Evolutionary conservation across 352 stramenopile genomes (phyloP), one percentile per base, ranked within the genome.

Genomic region (Pythium phragmiticola): DNA sequence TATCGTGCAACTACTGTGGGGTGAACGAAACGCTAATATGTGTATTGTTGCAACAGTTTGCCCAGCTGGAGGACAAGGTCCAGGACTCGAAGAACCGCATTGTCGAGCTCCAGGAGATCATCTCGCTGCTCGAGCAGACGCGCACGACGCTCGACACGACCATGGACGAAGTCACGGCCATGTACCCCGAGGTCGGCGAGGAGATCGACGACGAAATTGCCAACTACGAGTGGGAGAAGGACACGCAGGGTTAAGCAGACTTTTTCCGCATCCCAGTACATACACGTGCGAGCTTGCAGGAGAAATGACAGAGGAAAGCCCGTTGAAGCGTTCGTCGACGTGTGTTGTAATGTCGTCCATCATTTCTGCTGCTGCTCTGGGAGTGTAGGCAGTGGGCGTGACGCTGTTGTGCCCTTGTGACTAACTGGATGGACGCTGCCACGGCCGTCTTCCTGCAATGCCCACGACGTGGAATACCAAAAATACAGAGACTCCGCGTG

Each of bases 121-220:
- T 96, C 49, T 67, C 81, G 36, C 63, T 92, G 49, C 88, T 95
- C 73, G 83, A 95, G 65, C 78, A 92, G 72, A 95, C 85, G 53
- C 81, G 83, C 72, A 93, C 83, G 50, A 93, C 88, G 58, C 72
- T 90, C 65, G 83, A 73, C 48, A 96, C 88, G 60, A 93, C 84
- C 57, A 85, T 96, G 72, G 84, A 94, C 51, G 86, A 96, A 65
- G 69, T 95, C 41, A 77, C 82, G 57, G 84, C 84, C 69, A 90
- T 91, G 82, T 92, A 95, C 77, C 88, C 88, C 47, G 84, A 94
- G 61, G 78, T 95, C 41, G 71, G 73, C 61, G 83, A 93, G 34
- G 88, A 94, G 73, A 94, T 94, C 66, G 82, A 95, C 60, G 81
- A 93, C 57, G 88, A 96, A 72, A 96, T 95, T 70, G 82, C 83